phyloP scores from a whole-genome alignment of 2,329 filamentous ascomycete genomes.

The Botrytis medusae region DNA sequence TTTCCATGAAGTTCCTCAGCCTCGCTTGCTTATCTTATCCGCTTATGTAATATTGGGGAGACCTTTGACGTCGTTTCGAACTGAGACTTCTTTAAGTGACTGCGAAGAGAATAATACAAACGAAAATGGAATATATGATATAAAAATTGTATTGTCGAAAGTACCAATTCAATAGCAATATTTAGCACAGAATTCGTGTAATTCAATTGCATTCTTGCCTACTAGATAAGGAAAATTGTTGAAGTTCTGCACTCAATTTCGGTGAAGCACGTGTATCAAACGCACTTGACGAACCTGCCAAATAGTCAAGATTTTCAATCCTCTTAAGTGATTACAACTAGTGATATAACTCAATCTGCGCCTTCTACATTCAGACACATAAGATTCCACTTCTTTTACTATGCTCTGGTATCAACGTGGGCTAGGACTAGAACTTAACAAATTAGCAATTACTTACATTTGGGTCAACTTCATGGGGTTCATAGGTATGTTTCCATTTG shows the following conservation, averaged over 20 bases:
- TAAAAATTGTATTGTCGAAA: neutral
- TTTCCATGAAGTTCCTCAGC: slow-evolving; percentile 5
- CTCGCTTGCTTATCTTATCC: neutral
- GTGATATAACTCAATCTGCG: neutral
- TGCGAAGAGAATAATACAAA: neutral
- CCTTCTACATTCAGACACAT: neutral
- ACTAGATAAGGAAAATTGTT: neutral
- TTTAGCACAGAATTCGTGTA: rapidly evolving
- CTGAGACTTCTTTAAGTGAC: neutral
- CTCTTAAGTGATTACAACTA: neutral
- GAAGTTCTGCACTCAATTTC: neutral
- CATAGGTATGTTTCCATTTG: too few species aligned
- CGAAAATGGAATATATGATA: neutral
- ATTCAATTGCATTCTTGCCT: neutral
- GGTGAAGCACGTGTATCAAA: neutral
- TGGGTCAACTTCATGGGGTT: neutral
- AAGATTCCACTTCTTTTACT: neutral
- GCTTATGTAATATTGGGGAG: neutral
- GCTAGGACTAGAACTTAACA: neutral
- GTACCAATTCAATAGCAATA: neutral
- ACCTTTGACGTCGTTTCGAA: neutral
- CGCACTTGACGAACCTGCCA: neutral
- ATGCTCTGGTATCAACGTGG: neutral
- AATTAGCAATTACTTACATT: neutral
- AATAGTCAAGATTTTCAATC: neutral